Evolutionary conservation across 176 grass and related monocot genomes (phyloP), one percentile per base, ranked within the genome.

Genomic region (Oryza meridionalis): DNA sequence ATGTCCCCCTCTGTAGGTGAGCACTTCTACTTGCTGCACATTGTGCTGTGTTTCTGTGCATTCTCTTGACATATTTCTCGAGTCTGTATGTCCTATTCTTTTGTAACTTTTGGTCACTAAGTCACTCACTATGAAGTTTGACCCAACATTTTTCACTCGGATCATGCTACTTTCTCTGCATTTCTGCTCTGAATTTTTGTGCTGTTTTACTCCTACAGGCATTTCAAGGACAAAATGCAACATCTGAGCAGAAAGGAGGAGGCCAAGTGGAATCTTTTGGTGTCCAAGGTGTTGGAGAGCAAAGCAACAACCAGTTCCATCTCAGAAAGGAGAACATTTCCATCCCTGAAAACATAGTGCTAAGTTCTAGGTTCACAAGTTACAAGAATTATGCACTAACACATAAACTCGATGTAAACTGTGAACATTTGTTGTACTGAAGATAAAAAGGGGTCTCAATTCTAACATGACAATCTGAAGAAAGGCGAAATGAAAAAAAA

Each of bases 1-100:
- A 89, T 84, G 95, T 97, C 38, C 95, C 95, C 63, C 82, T 97
- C 19, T 97, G 92, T 84, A 91, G 90, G 95, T 94, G 44, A 91
- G 82, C 26, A n/a, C 29, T 19, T 40, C 44, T 16, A 17, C 65
- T 84, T 66, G 45, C 21, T 87, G 13, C 2, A 2, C 64, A 47
- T 29, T 65, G 12, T 32, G 19, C 7, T 25, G 19, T 15, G 51
- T 32, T 68, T 11, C 17, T 38, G 50, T 35, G 6, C 32, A 40
- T 63, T 37, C 62, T 62, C n/a, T 64, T 9, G 29, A 35, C 33
- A 35, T 35, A 5, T n/a, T n/a, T n/a, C n/a, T n/a, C n/a, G n/a
- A n/a, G n/a, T n/a, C n/a, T n/a, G 32, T 33, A 12, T 13, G 0
- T 9, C 74, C 5, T 62, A 10, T 3, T 77, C 12, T 53, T 43